A percentile compares a stretch with the other conserved stretches of the same genome.
phyloP scores from a whole-genome alignment of 2,329 filamentous ascomycete species.

The Whalleya microplaca region DNA sequence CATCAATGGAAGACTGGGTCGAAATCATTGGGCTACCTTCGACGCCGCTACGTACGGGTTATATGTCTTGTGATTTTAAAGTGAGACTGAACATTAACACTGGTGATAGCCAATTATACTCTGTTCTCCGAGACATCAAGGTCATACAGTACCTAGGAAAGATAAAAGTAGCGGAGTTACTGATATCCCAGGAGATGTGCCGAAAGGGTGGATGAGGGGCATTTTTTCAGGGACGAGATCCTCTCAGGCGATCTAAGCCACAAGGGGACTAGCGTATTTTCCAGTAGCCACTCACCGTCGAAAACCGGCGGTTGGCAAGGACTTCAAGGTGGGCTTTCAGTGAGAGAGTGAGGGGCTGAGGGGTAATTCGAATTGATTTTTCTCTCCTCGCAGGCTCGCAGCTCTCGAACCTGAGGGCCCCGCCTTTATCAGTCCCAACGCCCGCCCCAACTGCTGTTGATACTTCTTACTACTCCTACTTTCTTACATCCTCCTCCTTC shows the following conservation, averaged over 20 bases:
- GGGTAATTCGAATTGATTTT: conserved; percentile 9
- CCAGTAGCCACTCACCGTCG: conserved; percentile 26
- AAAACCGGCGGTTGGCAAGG: conserved; percentile 19
- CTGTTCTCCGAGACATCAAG: no score
- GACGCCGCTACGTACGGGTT: no score
- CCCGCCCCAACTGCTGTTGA: conserved; percentile 18
- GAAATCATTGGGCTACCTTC: no score
- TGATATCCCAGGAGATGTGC: conserved; percentile 27
- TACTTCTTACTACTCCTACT: conserved; percentile 33
- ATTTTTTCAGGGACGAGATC: conserved; percentile 27
- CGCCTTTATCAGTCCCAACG: not conserved
- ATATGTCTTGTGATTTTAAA: no score
- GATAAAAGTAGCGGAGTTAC: conserved; percentile 14
- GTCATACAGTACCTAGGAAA: no score
- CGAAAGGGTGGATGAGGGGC: conserved; percentile 29
- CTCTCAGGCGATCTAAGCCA: conserved; percentile 15
- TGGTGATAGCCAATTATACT: no score
- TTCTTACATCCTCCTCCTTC: conserved; percentile 26
- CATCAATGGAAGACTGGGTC: no score
- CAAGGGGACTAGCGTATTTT: conserved; percentile 14
- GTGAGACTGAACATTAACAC: no score
- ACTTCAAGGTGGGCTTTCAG: no score
- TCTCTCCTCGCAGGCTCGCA: not conserved
- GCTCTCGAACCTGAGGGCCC: not conserved
- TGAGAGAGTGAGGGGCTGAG: conserved; percentile 19